These are phyloP conservation scores for Smithsoniella earleae DNA, from an alignment of 163 green algal genomes.

Conservation along the genomic window DNA sequence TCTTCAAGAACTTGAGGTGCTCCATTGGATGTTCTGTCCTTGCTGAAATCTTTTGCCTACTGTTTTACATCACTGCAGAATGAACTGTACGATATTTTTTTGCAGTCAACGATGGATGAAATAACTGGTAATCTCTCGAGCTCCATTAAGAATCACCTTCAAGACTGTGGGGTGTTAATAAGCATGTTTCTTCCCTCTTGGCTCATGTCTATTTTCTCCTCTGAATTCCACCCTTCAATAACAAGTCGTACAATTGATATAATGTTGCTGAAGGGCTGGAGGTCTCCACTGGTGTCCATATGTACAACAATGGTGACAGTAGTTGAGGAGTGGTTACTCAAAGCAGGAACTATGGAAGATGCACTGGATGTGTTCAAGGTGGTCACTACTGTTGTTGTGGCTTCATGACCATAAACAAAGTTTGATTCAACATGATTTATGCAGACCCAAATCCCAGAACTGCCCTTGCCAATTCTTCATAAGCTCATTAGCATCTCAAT, in stretches of 20 bases:
- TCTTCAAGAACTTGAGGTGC: slow-evolving; percentile 8
- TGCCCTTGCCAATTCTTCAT: slow-evolving; percentile 7
- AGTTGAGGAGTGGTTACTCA: neutral
- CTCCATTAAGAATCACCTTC: neutral
- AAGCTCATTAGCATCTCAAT: neutral
- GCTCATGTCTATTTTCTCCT: slow-evolving; percentile 20
- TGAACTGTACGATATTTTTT: too few species aligned
- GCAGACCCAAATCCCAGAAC: slow-evolving; percentile 1
- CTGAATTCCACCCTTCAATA: slow-evolving; percentile 2
- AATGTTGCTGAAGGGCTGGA: slow-evolving; percentile 12
- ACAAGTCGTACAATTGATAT: neutral
- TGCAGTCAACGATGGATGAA: slow-evolving; percentile 11
- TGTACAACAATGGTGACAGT: neutral
- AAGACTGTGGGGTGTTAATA: neutral
- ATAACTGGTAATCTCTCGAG: neutral
- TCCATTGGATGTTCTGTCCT: too few species aligned
- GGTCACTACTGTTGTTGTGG: neutral
- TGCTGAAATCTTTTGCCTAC: too few species aligned
- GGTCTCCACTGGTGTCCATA: neutral
- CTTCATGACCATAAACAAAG: too few species aligned
- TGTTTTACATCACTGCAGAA: too few species aligned
- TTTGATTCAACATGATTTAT: too few species aligned
- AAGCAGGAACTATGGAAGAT: neutral
- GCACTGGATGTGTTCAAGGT: slow-evolving; percentile 27
- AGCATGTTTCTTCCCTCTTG: slow-evolving; percentile 28